Percentiles rank a stretch among this genome's conserved stretches.
These are phyloP conservation scores for Adansonia digitata DNA, from an alignment of 345 rosid species.

Conservation along the genomic window DNA sequence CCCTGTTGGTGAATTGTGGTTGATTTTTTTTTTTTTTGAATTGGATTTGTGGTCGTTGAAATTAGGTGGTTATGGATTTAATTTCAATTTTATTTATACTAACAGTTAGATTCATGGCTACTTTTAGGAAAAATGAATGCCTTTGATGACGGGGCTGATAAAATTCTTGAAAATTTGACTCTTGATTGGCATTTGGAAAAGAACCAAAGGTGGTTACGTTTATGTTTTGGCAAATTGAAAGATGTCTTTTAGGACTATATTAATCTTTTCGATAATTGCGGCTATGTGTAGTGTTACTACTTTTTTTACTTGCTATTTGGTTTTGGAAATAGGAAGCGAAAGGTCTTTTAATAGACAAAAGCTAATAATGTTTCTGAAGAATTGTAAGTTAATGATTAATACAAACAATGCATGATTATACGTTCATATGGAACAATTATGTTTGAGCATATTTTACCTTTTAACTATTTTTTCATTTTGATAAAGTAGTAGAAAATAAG, in stretches of 20 bases:
- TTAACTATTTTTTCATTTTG: neutral
- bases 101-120: neutral
- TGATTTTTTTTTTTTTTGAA: neutral
- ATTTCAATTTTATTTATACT: neutral
- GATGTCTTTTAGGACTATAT: neutral
- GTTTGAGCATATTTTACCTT: neutral
- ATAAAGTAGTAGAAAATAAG: neutral
- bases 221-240: neutral
- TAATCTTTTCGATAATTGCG: neutral
- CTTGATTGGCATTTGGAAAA: neutral
- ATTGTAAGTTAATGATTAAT: neutral
- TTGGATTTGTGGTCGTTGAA: neutral
- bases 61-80: neutral
- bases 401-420: neutral
- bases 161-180: neutral
- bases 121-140: neutral
- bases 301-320: neutral
- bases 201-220: neutral
- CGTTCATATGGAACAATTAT: neutral
- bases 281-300: neutral
- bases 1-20: constrained; percentile 7
- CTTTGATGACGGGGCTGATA: neutral
- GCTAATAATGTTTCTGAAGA: neutral
- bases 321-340: neutral
- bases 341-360: neutral